Evolutionary conservation across 805 yeast genomes (phyloP).

Genomic region (Candida boleticola): DNA sequence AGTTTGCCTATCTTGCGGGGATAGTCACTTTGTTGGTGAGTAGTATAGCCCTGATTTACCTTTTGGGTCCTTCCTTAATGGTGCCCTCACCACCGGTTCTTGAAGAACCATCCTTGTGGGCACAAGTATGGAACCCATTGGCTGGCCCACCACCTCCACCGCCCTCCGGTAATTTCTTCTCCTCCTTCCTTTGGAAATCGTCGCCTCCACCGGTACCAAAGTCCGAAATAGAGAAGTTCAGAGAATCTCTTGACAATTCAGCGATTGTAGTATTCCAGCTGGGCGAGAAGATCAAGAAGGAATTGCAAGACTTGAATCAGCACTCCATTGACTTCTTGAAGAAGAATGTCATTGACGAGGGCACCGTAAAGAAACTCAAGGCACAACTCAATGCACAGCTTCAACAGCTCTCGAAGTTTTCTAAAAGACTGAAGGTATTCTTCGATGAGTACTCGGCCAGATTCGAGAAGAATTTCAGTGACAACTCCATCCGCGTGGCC

Average conservation of each 20-base stretch:
- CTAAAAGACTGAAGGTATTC: no score
- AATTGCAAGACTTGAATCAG: neutral
- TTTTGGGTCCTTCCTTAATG: neutral
- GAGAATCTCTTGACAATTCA: neutral
- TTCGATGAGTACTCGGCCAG: neutral
- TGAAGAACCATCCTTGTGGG: neutral
- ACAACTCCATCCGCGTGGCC: neutral
- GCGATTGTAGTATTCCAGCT: neutral
- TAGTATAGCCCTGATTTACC: neutral
- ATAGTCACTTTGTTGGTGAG: neutral
- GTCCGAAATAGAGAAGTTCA: neutral
- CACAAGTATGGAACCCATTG: neutral
- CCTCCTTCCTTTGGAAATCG: neutral
- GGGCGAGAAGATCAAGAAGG: neutral
- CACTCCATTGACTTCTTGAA: neutral
- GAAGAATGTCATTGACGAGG: neutral
- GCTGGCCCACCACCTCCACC: conserved; percentile 1
- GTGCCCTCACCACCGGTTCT: neutral
- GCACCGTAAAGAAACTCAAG: neutral
- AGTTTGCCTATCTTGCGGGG: neutral
- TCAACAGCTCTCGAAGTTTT: neutral
- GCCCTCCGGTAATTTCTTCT: neutral
- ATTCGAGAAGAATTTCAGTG: neutral
- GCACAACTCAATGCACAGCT: neutral
- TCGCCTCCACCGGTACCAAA: neutral